Percentiles rank a stretch among this genome's conserved stretches.
phyloP scores from a whole-genome alignment of 768 basidiomycete species.

The Naematelia aurantialba region DNA sequence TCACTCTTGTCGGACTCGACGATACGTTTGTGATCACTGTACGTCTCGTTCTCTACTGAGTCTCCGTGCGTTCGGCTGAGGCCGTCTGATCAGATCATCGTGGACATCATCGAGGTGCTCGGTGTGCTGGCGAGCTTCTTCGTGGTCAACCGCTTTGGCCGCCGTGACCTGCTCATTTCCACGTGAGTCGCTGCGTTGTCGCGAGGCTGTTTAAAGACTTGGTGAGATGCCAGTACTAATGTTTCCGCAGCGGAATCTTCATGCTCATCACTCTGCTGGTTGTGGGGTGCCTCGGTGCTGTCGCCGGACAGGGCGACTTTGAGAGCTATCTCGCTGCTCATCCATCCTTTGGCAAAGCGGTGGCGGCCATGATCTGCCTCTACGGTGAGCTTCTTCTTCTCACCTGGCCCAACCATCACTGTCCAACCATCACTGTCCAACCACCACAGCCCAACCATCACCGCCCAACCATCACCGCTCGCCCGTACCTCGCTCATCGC shows the following conservation, averaged over 20 bases:
- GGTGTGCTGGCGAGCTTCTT: constrained; percentile 43
- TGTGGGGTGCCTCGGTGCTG: constrained; percentile 45
- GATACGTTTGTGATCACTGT: constrained; percentile 43
- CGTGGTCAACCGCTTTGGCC: constrained; percentile 45
- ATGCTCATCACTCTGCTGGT: constrained; percentile 46
- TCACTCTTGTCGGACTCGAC: constrained; percentile 37
- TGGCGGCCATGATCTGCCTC: constrained; percentile 48
- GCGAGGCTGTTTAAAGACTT: no score
- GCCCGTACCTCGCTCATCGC: not conserved
- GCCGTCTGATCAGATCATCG: constrained; percentile 27
- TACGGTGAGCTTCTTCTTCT: constrained; percentile 21
- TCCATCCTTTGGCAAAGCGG: constrained; percentile 32
- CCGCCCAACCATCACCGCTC: no score
- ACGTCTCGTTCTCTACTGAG: constrained; percentile 3
- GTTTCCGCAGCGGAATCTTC: constrained; percentile 41
- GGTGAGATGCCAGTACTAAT: no score
- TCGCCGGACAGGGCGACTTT: constrained; percentile 33
- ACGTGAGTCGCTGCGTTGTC: constrained; percentile 29
- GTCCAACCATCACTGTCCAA: not conserved
- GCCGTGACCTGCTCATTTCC: constrained; percentile 42
- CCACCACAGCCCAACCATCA: no score
- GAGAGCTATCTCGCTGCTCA: constrained; percentile 27
- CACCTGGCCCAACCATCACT: not conserved
- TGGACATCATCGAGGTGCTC: constrained; percentile 41
- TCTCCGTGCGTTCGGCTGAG: not conserved